Evolutionary conservation across 768 basidiomycete species (phyloP), one percentile per base, ranked within the genome.

Genomic region (Lactifluus subvellereus): DNA sequence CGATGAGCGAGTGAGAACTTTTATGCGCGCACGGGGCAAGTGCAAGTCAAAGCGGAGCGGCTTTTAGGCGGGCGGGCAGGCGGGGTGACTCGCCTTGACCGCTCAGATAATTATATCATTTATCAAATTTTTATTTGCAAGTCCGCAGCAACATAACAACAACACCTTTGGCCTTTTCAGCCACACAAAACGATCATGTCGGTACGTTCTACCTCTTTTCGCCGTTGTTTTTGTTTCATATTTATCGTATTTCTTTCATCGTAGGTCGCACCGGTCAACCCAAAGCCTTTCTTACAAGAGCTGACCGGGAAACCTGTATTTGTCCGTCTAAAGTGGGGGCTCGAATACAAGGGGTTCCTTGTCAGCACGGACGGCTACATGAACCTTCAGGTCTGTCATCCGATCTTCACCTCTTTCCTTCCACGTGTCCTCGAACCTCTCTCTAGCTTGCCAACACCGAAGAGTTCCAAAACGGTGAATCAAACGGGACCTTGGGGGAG

Each of bases 301-400:
- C 86, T 98, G 68, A 98, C 97, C 32, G 97, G 97, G 66, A 98
- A 99, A 80, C 88, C 89, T 43, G 92, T 98, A 50, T 91, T 86
- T 71, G 97, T 98, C 66, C 85, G 86, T 64, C 84, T 99, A 71
- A 99, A 99, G 79, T 99, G 97, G 97, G 97, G 97, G 65, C 82
- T 98, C 55, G 94, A 98, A 73, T 98, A 98, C 82, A 97, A 94
- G 79, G 97, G 97, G 48, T 99, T 97, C 79, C 83, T 99, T 66
- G 97, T 99, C 68, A 95, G 92, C 71, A 98, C 97, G 7, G 97
- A 99, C 76, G 93, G 93, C 13, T 99, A 97, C 78, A 98, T 98
- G 97, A 99, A 99, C 75, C 84, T 99, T 52, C 97, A 99, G 81
- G 96, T 92, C 70, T 64, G 78, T 73, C 40, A 40, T 62, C 51